A percentile compares a stretch with the other conserved stretches of the same genome.
These are phyloP conservation scores for Cyberlindnera japonica DNA, from an alignment of 805 yeast genomes.

Conservation along the genomic window DNA sequence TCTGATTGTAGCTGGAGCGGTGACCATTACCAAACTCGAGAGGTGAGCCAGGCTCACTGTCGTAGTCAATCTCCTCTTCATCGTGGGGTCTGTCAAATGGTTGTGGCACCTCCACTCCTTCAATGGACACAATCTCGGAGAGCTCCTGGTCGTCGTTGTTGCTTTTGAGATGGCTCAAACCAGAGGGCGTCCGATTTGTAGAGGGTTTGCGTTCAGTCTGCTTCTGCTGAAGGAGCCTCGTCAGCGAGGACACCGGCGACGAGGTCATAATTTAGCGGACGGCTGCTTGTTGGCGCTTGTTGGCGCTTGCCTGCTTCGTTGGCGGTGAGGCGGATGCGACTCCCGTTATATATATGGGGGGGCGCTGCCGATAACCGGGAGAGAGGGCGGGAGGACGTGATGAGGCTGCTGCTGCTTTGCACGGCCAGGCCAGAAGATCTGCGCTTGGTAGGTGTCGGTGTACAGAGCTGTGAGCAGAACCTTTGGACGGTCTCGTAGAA, in stretches of 20 bases:
- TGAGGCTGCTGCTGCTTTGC: no score
- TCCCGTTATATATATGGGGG: neutral
- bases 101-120: constrained; percentile 27
- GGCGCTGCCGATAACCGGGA: constrained; percentile 1
- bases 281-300: neutral
- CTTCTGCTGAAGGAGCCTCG: constrained; percentile 27
- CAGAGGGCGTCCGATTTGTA: constrained; percentile 5
- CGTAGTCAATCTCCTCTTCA: constrained; percentile 8
- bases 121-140: constrained; percentile 27
- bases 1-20: constrained; percentile 15
- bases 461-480: no score
- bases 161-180: constrained; percentile 6
- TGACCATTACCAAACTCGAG: constrained; percentile 9
- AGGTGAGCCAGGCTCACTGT: constrained; percentile 10
- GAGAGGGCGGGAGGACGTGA: no score
- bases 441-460: neutral
- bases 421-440: no score
- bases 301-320: neutral
- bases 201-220: constrained; percentile 12
- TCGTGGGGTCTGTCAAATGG: neutral
- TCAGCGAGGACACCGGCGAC: constrained; percentile 28
- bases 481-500: no score
- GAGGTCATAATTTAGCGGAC: constrained; percentile 9
- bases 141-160: constrained; percentile 17
- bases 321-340: constrained; percentile 1